Evolutionary conservation across 768 basidiomycete genomes (phyloP), one percentile per base, ranked within the genome.

Genomic region (Lentinula sp.): DNA sequence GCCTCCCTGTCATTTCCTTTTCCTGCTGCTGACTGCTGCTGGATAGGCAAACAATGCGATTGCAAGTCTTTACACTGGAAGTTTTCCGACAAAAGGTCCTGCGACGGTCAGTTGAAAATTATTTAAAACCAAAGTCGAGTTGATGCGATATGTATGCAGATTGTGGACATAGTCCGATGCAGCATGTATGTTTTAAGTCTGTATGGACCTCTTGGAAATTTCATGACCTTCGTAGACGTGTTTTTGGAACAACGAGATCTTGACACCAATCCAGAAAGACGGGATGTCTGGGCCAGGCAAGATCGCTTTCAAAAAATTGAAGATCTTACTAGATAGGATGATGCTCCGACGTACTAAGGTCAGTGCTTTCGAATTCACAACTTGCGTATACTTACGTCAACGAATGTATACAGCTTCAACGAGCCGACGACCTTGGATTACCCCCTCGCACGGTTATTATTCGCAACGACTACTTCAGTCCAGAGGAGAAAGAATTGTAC

Each of bases 61-160:
- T 99, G 97, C 81, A 98, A 96, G 76, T 91, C 90, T 5, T 76
- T 98, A 55, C 95, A 98, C 66, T 99, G 97, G 97, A 85, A 81
- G 67, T 98, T 98, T 73, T 81, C 79, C 33, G 84, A 97, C 72
- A 93, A 88, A 73, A 79, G 81, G 53, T 77, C 79, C 39, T 99
- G 96, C 71, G 93, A 95, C 71, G 86, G 91, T 93, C 65, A 50
- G 80, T 61, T 9, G 33, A 37, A 9, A n/a, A 13, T 54, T 42
- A 5, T 39, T 18, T 57, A 32, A 12, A 39, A 51, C 63, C 13
- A 48, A 4, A 32, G 4, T 16, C 12, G 28, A 3, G 28, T 13
- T 52, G 8, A 52, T 10, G 16, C n/a, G 13, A 2, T 39, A 4
- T 54, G 1, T 54, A 10, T 8, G 36, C 52, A 93, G 92, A 87